Conservation (phyloP, 208 protist species). For the Herpetomonas muscarum region DNA sequence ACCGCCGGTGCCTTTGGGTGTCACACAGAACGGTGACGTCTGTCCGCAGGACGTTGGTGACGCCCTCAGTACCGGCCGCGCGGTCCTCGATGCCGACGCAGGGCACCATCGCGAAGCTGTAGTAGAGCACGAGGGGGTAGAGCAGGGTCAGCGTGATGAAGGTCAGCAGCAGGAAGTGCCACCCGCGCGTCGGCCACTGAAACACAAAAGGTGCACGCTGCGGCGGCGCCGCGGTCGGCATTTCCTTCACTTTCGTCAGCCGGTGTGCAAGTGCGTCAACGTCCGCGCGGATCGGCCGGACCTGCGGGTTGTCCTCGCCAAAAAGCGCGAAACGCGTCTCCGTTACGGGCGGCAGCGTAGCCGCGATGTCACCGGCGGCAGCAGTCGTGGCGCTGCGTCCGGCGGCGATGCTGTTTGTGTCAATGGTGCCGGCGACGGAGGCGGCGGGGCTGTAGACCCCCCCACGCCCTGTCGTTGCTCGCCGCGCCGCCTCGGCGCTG, state of each 20-base stretch:
- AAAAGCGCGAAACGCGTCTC: conserved; percentile 32
- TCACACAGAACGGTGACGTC: conserved; percentile 23
- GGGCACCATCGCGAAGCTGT: conserved; percentile 28
- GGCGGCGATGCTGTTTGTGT: neutral
- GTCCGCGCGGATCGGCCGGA: conserved; percentile 14
- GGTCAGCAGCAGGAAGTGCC: conserved; percentile 16
- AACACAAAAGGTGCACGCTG: conserved; percentile 10
- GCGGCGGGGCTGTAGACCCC: too few species aligned
- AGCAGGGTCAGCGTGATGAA: conserved; percentile 25
- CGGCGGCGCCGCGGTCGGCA: conserved; percentile 7
- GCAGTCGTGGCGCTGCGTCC: neutral
- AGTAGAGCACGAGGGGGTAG: conserved; percentile 17
- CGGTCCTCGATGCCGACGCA: conserved; percentile 21
- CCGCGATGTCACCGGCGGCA: neutral
- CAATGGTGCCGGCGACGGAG: too few species aligned
- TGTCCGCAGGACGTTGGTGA: neutral
- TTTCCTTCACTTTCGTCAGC: conserved; percentile 10
- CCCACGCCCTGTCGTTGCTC: too few species aligned
- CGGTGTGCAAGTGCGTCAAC: conserved; percentile 9
- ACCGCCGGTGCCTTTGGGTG: conserved; percentile 1
- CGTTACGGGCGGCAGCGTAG: conserved; percentile 17
- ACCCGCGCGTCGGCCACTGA: conserved; percentile 22
- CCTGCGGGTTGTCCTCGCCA: conserved; percentile 15
- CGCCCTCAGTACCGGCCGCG: neutral
- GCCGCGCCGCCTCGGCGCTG: too few species aligned